A percentile compares a stretch with the other conserved stretches of the same genome.
These are phyloP conservation scores for Trichoderma erinaceum DNA, from an alignment of 495 filamentous ascomycete species.

Conservation along the genomic window DNA sequence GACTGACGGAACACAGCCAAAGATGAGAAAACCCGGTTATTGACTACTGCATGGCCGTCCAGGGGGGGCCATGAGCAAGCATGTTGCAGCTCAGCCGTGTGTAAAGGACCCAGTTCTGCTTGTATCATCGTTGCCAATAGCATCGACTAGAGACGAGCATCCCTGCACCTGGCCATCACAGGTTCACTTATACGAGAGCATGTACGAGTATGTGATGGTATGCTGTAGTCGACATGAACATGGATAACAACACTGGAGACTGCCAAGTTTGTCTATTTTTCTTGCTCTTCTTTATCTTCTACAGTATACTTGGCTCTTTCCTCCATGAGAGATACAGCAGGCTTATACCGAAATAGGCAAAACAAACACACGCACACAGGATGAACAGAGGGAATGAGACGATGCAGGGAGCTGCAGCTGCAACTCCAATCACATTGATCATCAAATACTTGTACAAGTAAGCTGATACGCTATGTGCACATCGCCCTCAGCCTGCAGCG, in stretches of 20 bases:
- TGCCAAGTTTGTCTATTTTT: no score
- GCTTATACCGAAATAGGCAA: no score
- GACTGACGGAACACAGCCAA: no score
- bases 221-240: neutral
- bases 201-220: neutral
- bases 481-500: neutral
- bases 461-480: neutral
- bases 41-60: neutral
- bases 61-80: neutral
- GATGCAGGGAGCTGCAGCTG: no score
- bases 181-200: neutral
- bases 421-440: no score
- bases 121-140: neutral
- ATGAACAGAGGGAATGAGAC: no score
- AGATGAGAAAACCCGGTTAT: neutral
- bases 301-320: no score
- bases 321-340: no score
- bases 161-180: neutral
- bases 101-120: neutral
- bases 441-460: no score
- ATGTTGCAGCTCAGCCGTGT: neutral
- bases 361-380: no score
- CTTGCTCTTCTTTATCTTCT: no score
- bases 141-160: neutral
- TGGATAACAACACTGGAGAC: no score